phyloP scores from a whole-genome alignment of 495 filamentous ascomycete species.

The Neurospora sublineolata region DNA sequence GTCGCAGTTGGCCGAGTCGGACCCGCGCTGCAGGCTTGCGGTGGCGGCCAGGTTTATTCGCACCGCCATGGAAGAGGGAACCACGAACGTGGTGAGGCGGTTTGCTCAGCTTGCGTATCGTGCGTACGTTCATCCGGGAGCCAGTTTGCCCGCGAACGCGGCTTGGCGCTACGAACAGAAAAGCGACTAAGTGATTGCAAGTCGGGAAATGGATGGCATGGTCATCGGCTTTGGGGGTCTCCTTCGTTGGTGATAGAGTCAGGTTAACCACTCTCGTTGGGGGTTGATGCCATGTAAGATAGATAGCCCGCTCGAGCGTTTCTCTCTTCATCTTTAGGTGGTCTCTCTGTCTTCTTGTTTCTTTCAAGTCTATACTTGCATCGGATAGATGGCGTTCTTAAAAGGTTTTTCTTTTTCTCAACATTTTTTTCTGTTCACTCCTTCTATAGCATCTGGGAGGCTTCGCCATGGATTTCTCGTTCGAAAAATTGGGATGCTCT shows the following conservation, averaged over 20 bases:
- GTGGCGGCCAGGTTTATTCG: conserved; percentile 77
- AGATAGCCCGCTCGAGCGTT: background rate
- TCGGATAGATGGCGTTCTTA: background rate
- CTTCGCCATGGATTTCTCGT: background rate
- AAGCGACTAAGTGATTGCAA: background rate
- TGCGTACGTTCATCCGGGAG: conserved; percentile 32
- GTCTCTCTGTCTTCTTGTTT: background rate
- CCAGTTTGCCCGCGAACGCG: conserved; percentile 19
- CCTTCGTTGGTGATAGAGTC: background rate
- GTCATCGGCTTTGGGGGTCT: background rate
- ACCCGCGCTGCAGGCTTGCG: conserved; percentile 58
- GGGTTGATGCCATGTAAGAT: background rate
- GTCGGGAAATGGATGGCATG: background rate
- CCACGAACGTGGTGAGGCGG: conserved; percentile 70
- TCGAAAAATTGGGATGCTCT: background rate
- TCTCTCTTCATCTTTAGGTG: background rate
- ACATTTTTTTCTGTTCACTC: background rate
- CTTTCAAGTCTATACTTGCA: background rate
- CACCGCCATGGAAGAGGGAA: conserved; percentile 52
- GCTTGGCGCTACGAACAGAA: background rate
- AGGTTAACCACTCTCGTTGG: background rate
- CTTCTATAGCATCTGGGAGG: background rate
- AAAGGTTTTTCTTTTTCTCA: background rate
- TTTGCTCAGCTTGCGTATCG: conserved; percentile 57
- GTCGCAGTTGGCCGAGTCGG: conserved; percentile 54